Evolutionary conservation across 140 eudicot genomes (phyloP).

Genomic region (Senecio squalidus): DNA sequence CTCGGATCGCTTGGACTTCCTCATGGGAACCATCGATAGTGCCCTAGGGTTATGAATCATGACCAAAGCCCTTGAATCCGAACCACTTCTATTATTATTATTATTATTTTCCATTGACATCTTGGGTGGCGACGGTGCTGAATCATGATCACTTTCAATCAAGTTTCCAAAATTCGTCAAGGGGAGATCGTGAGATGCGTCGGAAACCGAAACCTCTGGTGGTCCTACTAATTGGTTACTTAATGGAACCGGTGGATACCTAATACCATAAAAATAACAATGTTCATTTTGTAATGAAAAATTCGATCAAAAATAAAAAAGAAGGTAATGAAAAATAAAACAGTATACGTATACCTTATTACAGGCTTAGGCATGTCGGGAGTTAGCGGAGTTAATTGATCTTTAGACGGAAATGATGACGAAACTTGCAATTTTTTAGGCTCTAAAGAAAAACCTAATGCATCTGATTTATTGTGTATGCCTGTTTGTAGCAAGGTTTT

Average conservation of each 20-base stretch:
- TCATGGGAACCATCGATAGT: conserved; percentile 48
- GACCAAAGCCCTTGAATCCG: conserved; percentile 70
- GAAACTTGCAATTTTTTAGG: conserved; percentile 46
- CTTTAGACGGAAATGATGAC: conserved; percentile 32
- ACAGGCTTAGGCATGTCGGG: conserved; percentile 44
- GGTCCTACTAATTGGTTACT: conserved; percentile 27
- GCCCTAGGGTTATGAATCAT: conserved; percentile 59
- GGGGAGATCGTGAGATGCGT: conserved; percentile 28
- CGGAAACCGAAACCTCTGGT: conserved; percentile 39
- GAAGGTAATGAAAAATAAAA: too few relatives aligned
- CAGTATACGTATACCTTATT: conserved; percentile 45
- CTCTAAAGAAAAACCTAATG: conserved; percentile 82
- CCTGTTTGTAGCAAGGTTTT: conserved; percentile 83
- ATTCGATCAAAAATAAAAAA: too few relatives aligned
- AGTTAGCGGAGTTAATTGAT: conserved; percentile 32
- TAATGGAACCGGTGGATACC: conserved; percentile 48
- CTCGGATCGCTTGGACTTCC: conserved; percentile 74
- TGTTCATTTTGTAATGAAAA: background rate
- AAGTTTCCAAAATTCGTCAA: conserved; percentile 39
- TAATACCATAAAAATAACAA: conserved; percentile 13
- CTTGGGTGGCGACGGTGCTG: conserved; percentile 72
- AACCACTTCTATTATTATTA: conserved; percentile 37
- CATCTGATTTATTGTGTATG: conserved; percentile 63
- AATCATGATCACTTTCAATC: conserved; percentile 83
- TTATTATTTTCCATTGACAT: conserved; percentile 45